These are phyloP conservation scores for Alternaria sp. DNA, from an alignment of 2,329 filamentous ascomycete genomes.

Conservation along the genomic window DNA sequence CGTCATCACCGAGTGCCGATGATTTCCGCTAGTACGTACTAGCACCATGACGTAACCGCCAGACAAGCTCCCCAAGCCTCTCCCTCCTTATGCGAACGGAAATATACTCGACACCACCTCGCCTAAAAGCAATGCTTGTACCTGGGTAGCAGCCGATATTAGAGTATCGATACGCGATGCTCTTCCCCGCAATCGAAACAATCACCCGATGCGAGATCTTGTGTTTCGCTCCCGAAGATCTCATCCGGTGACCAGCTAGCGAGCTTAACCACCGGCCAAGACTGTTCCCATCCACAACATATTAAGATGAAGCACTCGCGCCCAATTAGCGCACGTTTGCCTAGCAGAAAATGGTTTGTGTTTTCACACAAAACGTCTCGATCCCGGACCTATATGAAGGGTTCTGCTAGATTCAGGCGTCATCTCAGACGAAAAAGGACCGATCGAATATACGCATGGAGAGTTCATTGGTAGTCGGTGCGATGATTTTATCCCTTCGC, in stretches of 20 bases:
- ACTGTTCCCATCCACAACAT: neutral
- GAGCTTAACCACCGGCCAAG: constrained; percentile 10
- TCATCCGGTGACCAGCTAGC: neutral
- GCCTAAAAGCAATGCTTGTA: neutral
- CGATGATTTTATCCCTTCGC: neutral
- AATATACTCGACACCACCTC: neutral
- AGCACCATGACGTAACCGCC: too few species aligned
- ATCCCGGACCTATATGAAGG: too few species aligned
- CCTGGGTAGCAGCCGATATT: neutral
- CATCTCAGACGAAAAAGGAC: neutral
- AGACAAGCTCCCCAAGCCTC: neutral
- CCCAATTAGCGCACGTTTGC: neutral
- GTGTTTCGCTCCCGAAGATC: neutral
- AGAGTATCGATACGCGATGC: neutral
- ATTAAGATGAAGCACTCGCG: neutral
- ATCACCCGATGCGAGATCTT: neutral
- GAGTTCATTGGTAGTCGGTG: neutral
- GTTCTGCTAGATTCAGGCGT: too few species aligned
- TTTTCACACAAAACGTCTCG: too few species aligned
- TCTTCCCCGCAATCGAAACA: neutral
- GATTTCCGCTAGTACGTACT: too few species aligned
- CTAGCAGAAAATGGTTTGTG: neutral
- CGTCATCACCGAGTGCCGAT: too few species aligned
- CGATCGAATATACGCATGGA: neutral
- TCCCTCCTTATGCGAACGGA: neutral